Conservation (phyloP, 2,329 filamentous ascomycete genomes). For the Fusarium longipes region DNA sequence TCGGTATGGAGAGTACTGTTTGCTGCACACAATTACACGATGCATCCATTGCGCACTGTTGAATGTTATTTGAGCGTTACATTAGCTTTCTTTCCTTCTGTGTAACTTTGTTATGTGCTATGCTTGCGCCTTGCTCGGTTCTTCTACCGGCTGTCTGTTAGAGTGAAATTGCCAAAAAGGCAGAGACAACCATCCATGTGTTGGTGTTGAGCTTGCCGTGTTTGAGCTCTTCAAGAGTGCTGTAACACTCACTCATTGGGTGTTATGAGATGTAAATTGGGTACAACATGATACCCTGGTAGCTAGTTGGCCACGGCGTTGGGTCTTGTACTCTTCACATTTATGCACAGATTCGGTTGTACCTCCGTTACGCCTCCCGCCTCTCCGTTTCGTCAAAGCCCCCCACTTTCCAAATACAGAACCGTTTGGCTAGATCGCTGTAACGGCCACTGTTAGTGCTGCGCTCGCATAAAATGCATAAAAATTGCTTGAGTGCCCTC, state of each 20-base stretch:
- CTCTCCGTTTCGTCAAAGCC: conserved; percentile 10
- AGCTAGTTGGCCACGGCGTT: not conserved
- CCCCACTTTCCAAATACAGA: conserved; percentile 21
- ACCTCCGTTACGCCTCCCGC: not conserved
- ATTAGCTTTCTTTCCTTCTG: not conserved
- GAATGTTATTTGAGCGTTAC: not conserved
- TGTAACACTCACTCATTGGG: not conserved
- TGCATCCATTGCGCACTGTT: not conserved
- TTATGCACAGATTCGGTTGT: not conserved
- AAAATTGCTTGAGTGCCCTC: not conserved
- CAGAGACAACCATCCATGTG: not conserved
- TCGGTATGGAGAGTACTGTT: no score
- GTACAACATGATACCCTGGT: not conserved
- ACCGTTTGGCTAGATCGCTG: conserved; percentile 3
- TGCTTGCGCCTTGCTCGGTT: not conserved
- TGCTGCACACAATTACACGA: no score
- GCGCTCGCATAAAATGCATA: conserved; percentile 20
- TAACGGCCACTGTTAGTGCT: not conserved
- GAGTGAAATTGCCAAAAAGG: not conserved
- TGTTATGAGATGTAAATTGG: not conserved
- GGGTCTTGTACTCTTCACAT: not conserved
- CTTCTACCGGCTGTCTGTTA: not conserved
- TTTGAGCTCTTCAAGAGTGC: not conserved
- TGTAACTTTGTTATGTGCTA: not conserved
- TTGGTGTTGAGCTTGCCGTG: not conserved